These are phyloP conservation scores for Raphidocelis subcapitata DNA, from an alignment of 139 green algal species.

Conservation along the genomic window DNA sequence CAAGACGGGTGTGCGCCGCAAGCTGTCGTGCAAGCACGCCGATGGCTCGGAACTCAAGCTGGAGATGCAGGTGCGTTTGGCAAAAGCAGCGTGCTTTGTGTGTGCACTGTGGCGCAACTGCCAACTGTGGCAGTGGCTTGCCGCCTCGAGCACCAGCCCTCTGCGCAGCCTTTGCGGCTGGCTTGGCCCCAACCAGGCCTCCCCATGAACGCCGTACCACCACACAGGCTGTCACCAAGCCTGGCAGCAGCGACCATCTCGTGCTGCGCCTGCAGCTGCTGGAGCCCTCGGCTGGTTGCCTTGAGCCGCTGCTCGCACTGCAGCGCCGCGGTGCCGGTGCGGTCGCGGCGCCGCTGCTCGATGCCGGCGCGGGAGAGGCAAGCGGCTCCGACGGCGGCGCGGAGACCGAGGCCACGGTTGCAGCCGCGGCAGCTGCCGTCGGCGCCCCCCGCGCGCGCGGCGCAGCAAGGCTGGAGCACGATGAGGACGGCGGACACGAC, in stretches of 20 bases:
- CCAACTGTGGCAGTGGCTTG: not conserved
- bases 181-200: not conserved
- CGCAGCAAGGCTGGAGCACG: not conserved
- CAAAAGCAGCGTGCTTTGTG: not conserved
- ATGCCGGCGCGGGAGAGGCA: not conserved
- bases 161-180: not conserved
- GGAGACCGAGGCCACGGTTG: not conserved
- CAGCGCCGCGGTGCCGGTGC: not conserved
- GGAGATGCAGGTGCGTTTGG: slow-evolving; percentile 23
- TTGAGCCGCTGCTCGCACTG: slow-evolving; percentile 13
- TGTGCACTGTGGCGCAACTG: not conserved
- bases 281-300: slow-evolving; percentile 1
- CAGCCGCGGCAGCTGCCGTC: not conserved
- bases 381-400: not conserved
- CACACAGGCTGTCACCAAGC: slow-evolving; percentile 32
- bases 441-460: not conserved
- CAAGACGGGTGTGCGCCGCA: slow-evolving; percentile 22
- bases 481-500: not conserved
- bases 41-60: slow-evolving; percentile 30
- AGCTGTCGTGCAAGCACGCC: slow-evolving; percentile 13
- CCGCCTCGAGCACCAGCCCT: not conserved
- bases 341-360: not conserved
- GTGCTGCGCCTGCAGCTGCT: slow-evolving; percentile 6
- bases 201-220: not conserved
- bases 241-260: slow-evolving; percentile 22